Evolutionary conservation across 306 rosid genomes (phyloP).

Genomic region (Heteromeles arbutifolia): DNA sequence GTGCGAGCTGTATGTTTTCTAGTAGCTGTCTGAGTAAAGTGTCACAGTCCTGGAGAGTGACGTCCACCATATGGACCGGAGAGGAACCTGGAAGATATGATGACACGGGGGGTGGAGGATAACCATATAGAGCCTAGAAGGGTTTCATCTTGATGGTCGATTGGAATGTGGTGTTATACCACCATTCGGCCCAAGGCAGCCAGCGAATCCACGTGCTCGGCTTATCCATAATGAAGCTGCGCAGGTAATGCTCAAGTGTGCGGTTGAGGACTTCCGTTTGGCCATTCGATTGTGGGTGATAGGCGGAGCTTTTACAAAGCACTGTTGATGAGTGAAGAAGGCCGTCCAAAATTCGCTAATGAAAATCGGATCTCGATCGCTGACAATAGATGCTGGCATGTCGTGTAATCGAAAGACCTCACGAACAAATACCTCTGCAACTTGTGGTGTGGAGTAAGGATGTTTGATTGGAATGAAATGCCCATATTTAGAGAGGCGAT

Average conservation of each 20-base stretch:
- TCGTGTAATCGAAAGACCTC: background rate
- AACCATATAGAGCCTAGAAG: background rate
- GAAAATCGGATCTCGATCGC: background rate
- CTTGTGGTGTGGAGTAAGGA: background rate
- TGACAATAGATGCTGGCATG: background rate
- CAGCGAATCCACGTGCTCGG: background rate
- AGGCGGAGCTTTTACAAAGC: background rate
- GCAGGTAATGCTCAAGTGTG: background rate
- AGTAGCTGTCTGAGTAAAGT: too few species aligned
- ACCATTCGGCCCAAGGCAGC: background rate
- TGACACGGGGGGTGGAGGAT: background rate
- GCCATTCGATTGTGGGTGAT: background rate
- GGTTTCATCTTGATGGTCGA: background rate
- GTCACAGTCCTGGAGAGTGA: too few species aligned
- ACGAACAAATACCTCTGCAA: too few species aligned
- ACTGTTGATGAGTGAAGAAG: too few species aligned
- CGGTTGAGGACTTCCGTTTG: background rate
- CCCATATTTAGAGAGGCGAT: background rate
- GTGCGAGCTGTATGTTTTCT: too few species aligned
- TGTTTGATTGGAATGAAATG: background rate
- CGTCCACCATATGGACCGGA: too few species aligned
- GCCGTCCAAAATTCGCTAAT: background rate
- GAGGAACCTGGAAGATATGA: too few species aligned
- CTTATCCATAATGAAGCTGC: background rate
- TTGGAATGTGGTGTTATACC: background rate